Evolutionary conservation across 305 asterid genomes (phyloP), one percentile per base, ranked within the genome.

Genomic region (Lippia alba): DNA sequence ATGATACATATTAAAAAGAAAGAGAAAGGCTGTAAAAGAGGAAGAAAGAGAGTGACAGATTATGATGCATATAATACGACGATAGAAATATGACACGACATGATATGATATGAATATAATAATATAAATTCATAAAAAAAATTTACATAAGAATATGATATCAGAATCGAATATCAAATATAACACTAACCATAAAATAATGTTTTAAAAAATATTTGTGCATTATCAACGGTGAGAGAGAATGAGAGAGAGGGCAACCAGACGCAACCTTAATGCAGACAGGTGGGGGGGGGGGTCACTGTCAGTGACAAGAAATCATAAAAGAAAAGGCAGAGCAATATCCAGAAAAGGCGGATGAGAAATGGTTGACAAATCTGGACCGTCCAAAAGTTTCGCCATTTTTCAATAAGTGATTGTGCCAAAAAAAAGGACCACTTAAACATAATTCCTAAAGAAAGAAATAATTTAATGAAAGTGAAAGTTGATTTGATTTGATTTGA

Each of bases 241-340:
- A n/a, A 4, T 39, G 18, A 20, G 19, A 12, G 19, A 61, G 11
- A 61, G 53, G n/a, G n/a, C n/a, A n/a, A n/a, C n/a, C n/a, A n/a
- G n/a, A n/a, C n/a, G n/a, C n/a, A n/a, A n/a, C 70, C 78, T 74
- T 74, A 67, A 67, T 61, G 69, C 69, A 59, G 73, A 60, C 76
- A 54, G 36, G n/a, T 24, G 3, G 68, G 14, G 32, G 18, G 12
- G 20, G 14, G 40, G 56, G 4, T 10, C 56, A 7, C 8, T 39
- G 51, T 61, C 62, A 64, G 34, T 50, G 18, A 48, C 71, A 48
- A 57, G n/a, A 30, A 46, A 64, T 55, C 14, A 57, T 34, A 46
- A 70, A 24, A 71, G 59, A 15, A 66, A 65, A 32, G 56, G 16
- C 17, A 0, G 30, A 6, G 69, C 69, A 68, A 44, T 68, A 54